Conservation (phyloP, 2,329 filamentous ascomycete genomes). For the Juglanconis oblonga region DNA sequence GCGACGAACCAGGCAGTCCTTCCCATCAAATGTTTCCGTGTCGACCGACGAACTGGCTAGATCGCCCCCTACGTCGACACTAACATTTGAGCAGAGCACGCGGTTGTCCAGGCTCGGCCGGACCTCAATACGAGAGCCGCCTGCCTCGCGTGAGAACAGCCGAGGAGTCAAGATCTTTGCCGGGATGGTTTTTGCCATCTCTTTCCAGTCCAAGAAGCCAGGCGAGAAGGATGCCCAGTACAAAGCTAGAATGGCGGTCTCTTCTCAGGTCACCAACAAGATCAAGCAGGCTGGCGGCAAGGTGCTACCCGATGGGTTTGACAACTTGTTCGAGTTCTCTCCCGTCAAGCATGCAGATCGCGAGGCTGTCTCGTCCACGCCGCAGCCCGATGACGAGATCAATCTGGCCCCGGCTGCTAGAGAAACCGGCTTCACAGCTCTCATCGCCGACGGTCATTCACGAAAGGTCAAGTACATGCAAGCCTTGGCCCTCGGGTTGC, state of each 20-base stretch:
- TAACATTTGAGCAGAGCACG: slow-evolving; percentile 37
- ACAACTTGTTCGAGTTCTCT: slow-evolving; percentile 67
- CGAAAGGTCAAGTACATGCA: slow-evolving; percentile 92
- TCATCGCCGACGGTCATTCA: slow-evolving; percentile 83
- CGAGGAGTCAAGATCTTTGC: slow-evolving; percentile 53
- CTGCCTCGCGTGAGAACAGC: slow-evolving; percentile 6
- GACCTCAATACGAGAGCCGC: slow-evolving; percentile 12
- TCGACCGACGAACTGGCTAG: slow-evolving; percentile 48
- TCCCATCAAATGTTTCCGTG: slow-evolving; percentile 29
- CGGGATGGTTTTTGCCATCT: slow-evolving; percentile 85
- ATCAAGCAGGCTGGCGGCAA: slow-evolving; percentile 71
- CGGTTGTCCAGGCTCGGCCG: slow-evolving; percentile 24
- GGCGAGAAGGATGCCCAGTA: slow-evolving; percentile 53
- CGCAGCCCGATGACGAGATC: slow-evolving; percentile 36
- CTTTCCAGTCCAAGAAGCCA: slow-evolving; percentile 54
- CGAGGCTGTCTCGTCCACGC: slow-evolving; percentile 21
- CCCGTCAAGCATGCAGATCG: slow-evolving; percentile 31
- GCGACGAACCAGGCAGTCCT: slow-evolving; percentile 24
- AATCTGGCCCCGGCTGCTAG: slow-evolving; percentile 51
- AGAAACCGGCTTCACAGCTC: slow-evolving; percentile 71
- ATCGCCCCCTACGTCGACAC: slow-evolving; percentile 34
- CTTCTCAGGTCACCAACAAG: slow-evolving; percentile 48
- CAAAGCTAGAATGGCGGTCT: slow-evolving; percentile 35
- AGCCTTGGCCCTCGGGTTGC: slow-evolving; percentile 83
- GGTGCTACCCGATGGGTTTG: slow-evolving; percentile 73